Conservation (phyloP, 345 rosid species). For the Raphanus sativus region DNA sequence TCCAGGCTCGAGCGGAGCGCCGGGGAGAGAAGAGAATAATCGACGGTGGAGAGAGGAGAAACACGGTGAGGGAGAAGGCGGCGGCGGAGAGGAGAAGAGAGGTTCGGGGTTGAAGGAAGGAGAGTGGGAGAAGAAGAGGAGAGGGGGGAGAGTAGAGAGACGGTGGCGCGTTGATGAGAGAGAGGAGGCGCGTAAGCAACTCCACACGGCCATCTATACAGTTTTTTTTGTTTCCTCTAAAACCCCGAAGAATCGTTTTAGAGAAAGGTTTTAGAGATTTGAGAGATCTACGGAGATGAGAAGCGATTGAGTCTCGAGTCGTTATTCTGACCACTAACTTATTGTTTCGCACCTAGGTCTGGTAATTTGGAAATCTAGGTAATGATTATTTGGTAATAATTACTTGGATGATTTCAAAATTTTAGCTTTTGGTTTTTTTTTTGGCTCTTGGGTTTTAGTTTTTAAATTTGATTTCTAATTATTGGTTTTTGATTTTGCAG, state of each 20-base stretch:
- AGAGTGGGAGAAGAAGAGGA: conserved; percentile 5
- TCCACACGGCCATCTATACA: conserved; percentile 21
- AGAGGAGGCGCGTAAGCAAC: conserved; percentile 28
- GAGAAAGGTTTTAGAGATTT: not conserved
- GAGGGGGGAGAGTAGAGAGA: conserved; percentile 4
- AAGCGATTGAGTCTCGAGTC: not conserved
- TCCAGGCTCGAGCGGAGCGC: not conserved
- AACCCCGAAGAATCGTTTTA: not conserved
- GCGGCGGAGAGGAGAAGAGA: conserved; percentile 7
- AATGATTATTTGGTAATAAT: too few relatives aligned
- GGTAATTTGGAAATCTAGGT: too few relatives aligned
- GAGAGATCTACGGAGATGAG: not conserved
- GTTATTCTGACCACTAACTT: not conserved
- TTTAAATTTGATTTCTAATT: too few relatives aligned
- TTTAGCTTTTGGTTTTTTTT: too few relatives aligned
- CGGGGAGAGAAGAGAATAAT: not conserved
- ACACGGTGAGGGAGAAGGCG: not conserved
- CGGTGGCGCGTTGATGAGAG: conserved; percentile 27
- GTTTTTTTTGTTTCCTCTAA: not conserved
- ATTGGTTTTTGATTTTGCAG: too few relatives aligned
- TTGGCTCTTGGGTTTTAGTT: too few relatives aligned
- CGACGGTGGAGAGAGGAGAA: conserved; percentile 5
- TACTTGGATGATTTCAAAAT: too few relatives aligned
- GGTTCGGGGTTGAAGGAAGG: not conserved
- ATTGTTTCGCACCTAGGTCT: too few relatives aligned